These are phyloP conservation scores for Pythium oligandrum DNA, from an alignment of 352 stramenopile genomes.

Conservation along the genomic window DNA sequence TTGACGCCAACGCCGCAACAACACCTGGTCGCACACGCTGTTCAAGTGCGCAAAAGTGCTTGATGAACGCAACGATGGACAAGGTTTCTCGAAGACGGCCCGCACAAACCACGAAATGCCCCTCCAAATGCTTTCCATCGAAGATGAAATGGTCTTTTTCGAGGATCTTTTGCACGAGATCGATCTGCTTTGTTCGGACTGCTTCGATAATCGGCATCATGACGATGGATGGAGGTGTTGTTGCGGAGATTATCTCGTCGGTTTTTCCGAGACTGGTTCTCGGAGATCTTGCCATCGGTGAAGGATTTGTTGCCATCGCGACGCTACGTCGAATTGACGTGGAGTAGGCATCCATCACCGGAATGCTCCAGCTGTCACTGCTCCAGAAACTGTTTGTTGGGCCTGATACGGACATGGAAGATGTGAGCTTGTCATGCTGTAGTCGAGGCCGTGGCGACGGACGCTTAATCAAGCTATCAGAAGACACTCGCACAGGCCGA, in stretches of 20 bases:
- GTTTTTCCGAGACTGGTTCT: constrained; percentile 9
- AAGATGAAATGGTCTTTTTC: constrained; percentile 12
- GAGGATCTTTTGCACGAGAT: constrained; percentile 5
- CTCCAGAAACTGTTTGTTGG: too few relatives aligned
- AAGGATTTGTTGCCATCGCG: too few relatives aligned
- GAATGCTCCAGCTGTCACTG: too few relatives aligned
- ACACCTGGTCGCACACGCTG: neutral
- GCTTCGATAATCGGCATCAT: constrained; percentile 1
- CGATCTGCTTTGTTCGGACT: neutral
- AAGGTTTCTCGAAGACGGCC: constrained; percentile 14
- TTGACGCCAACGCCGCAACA: too few relatives aligned
- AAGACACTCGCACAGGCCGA: constrained; percentile 14
- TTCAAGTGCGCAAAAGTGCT: constrained; percentile 7
- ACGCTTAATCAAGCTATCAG: constrained; percentile 16
- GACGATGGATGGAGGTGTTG: too few relatives aligned
- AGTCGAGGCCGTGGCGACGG: constrained; percentile 8
- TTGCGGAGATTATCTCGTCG: constrained; percentile 3
- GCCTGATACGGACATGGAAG: too few relatives aligned
- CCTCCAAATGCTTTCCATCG: constrained; percentile 3
- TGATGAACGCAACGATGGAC: constrained; percentile 15
- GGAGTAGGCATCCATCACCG: too few relatives aligned
- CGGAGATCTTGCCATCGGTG: too few relatives aligned
- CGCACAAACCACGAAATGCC: constrained; percentile 22
- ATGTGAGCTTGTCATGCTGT: neutral
- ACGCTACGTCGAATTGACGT: too few relatives aligned